Percentiles rank a stretch among this genome's conserved stretches.
These are phyloP conservation scores for Casuarina glauca DNA, from an alignment of 306 rosid genomes.

Conservation along the genomic window DNA sequence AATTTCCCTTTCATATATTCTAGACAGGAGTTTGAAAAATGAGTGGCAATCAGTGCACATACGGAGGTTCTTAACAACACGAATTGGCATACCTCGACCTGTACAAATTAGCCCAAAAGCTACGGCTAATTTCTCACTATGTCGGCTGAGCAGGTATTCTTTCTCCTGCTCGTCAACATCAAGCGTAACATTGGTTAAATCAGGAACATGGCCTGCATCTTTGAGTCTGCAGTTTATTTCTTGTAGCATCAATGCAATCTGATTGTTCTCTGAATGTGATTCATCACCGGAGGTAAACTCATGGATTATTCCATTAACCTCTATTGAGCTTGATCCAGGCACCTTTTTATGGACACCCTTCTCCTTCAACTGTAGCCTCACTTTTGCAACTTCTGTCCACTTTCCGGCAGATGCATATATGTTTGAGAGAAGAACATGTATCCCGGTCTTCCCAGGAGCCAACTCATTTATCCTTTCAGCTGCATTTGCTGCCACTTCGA, in stretches of 20 bases:
- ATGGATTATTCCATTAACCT: conserved; percentile 57
- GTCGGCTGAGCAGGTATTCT: conserved; percentile 58
- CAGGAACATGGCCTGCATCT: conserved; percentile 66
- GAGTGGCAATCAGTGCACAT: conserved; percentile 82
- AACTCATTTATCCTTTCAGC: conserved; percentile 50
- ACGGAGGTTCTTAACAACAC: conserved; percentile 72
- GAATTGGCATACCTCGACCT: conserved; percentile 44
- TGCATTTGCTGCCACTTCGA: conserved; percentile 57
- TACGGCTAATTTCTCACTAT: conserved; percentile 79
- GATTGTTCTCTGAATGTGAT: conserved; percentile 44
- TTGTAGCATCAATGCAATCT: conserved; percentile 52
- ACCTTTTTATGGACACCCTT: conserved; percentile 51
- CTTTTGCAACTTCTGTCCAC: conserved; percentile 82
- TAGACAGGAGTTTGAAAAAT: conserved; percentile 62
- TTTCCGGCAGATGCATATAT: conserved; percentile 73
- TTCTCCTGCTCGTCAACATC: conserved; percentile 71
- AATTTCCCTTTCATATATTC: conserved; percentile 59
- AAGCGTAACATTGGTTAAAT: conserved; percentile 66
- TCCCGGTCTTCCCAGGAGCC: conserved; percentile 52
- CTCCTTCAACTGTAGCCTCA: conserved; percentile 70
- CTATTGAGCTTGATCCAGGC: conserved; percentile 69
- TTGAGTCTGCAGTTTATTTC: conserved; percentile 61
- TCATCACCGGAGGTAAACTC: conserved; percentile 70
- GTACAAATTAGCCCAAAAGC: conserved; percentile 70
- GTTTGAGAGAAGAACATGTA: conserved; percentile 69